Evolutionary conservation across 179 eudicot species (phyloP).

Genomic region (Gypsophila paniculata): DNA sequence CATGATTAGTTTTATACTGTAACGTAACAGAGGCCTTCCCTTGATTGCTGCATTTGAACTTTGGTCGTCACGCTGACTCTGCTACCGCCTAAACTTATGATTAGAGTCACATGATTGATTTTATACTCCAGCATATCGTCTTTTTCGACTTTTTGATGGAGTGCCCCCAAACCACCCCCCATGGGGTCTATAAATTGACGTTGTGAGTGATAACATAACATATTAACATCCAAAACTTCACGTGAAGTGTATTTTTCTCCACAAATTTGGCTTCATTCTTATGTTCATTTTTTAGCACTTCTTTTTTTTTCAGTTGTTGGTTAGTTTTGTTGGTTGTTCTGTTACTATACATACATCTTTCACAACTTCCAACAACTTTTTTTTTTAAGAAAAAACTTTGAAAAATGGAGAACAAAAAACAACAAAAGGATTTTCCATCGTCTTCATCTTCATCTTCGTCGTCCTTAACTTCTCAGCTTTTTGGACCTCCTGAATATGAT

Average conservation of each 20-base stretch:
- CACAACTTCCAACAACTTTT: neutral
- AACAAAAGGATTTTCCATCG: slow-evolving; percentile 20
- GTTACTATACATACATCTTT: neutral
- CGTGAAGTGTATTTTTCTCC: slow-evolving; percentile 12
- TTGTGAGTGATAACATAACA: neutral
- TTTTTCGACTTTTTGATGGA: neutral
- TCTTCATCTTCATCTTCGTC: slow-evolving; percentile 23
- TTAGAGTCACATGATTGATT: too few relatives aligned
- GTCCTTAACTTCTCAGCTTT: slow-evolving; percentile 38
- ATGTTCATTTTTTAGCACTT: too few relatives aligned
- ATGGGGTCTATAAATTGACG: too few relatives aligned
- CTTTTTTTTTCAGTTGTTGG: neutral
- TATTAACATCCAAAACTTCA: neutral
- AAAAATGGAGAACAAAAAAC: slow-evolving; percentile 28
- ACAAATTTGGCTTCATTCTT: neutral
- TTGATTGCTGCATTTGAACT: too few relatives aligned
- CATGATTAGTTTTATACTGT: too few relatives aligned
- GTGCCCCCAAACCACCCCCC: too few relatives aligned
- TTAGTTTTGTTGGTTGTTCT: slow-evolving; percentile 17
- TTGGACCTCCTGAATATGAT: slow-evolving; percentile 35
- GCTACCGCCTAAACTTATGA: too few relatives aligned
- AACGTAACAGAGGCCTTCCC: too few relatives aligned
- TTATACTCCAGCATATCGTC: too few relatives aligned
- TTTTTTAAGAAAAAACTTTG: neutral
- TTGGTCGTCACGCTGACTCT: too few relatives aligned